Evolutionary conservation across 1,284 basidiomycete species (phyloP), one percentile per base, ranked within the genome.

Genomic region (Cryptococcus sp.): DNA sequence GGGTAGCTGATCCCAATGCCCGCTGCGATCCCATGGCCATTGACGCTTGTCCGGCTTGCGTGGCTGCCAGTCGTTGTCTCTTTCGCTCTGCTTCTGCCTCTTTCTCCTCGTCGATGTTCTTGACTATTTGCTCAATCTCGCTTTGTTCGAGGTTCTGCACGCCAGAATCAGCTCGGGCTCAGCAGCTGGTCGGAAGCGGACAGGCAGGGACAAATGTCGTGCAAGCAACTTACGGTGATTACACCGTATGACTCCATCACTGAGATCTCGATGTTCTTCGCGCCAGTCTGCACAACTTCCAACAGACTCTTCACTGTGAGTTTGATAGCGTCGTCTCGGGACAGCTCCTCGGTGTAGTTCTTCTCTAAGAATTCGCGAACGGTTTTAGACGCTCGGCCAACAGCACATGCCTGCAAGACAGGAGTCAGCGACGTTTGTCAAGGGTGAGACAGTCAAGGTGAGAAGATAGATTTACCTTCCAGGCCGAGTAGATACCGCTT

Each of bases 331-430:
- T 94, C 91, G 42, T 93, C 93, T 61, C 90, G 84, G 15, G 85
- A 83, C 81, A 97, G 83, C 66, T 91, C 90, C 64, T 97, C 93
- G 68, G 88, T 91, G 81, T 96, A 91, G 73, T 98, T 97, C 85
- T 99, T 99, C 80, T 99, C 96, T 58, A 99, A 79, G 80, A 99
- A 99, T 76, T 99, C 96, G 55, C 95, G 88, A 13, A 99, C 96
- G 5, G 96, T 99, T 82, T 99, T 99, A 16, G 91, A 93, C 15
- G 93, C 96, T 53, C 96, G 87, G 23, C 96, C 96, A 70, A 99
- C 97, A 6, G 96, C 92, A 75, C 93, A 96, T 19, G 96, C 96
- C 92, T 95, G 13, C 38, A 3, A 35, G 30, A 52, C 35, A 22
- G n/a, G 11, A 16, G 38, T 49, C 43, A 38, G 53, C 45, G 19